Conservation (phyloP, 768 basidiomycete species). For the Trametes meyenii region DNA sequence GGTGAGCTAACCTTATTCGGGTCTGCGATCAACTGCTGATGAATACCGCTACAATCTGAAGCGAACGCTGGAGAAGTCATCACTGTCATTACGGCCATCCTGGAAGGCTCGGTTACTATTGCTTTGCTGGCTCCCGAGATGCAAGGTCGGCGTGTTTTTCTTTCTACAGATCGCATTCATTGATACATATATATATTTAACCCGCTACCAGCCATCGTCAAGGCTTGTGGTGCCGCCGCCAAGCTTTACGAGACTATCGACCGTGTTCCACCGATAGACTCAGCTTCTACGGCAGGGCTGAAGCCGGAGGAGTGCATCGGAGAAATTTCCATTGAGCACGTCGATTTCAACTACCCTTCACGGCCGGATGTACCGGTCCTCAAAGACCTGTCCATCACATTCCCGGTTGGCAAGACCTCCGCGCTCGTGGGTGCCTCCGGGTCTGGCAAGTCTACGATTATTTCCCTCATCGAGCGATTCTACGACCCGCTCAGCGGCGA, state of each 20-base stretch:
- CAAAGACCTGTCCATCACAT: slow-evolving; percentile 64
- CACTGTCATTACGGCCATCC: slow-evolving; percentile 80
- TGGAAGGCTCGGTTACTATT: slow-evolving; percentile 90
- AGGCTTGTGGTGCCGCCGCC: slow-evolving; percentile 81
- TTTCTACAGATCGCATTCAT: neutral
- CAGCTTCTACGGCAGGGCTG: slow-evolving; percentile 62
- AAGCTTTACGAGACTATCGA: slow-evolving; percentile 89
- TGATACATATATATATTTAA: neutral
- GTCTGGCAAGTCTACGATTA: slow-evolving; percentile 76
- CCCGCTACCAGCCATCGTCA: slow-evolving; percentile 57
- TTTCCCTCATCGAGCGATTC: slow-evolving; percentile 83
- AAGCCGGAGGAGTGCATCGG: slow-evolving; percentile 71
- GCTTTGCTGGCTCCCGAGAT: slow-evolving; percentile 85
- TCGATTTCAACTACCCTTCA: slow-evolving; percentile 86
- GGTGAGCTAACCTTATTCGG: slow-evolving; percentile 39
- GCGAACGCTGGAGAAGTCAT: slow-evolving; percentile 73
- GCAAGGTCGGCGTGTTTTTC: slow-evolving; percentile 75
- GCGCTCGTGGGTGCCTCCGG: slow-evolving; percentile 81
- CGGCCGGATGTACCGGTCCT: slow-evolving; percentile 80
- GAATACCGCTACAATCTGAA: slow-evolving; percentile 22
- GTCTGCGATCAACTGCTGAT: neutral
- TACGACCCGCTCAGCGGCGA: slow-evolving; percentile 75
- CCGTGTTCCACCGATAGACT: slow-evolving; percentile 85
- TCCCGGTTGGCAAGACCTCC: slow-evolving; percentile 75
- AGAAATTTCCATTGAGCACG: slow-evolving; percentile 69